phyloP scores from a whole-genome alignment of 106 monocot genomes.

The Phalaenopsis aphrodite region DNA sequence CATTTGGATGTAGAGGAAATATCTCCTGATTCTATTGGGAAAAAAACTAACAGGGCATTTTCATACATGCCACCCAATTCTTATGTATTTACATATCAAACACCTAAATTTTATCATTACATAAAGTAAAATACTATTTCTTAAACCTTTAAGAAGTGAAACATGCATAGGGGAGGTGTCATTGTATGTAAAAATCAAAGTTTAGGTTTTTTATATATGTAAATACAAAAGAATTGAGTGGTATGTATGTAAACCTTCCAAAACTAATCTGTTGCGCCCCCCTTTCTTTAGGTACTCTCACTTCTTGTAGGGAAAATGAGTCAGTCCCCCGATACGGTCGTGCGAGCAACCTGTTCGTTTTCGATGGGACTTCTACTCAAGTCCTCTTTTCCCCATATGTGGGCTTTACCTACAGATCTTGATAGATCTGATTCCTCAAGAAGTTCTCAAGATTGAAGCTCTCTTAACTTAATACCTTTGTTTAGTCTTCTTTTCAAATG shows the following conservation, averaged over 20 bases:
- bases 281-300: conserved; percentile 54
- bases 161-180: no score
- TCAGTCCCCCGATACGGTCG: conserved; percentile 59
- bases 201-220: no score
- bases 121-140: no score
- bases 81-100: no score
- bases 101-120: no score
- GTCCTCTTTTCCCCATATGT: conserved; percentile 37
- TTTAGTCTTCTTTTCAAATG: background rate
- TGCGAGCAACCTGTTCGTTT: conserved; percentile 72
- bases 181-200: no score
- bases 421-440: conserved; percentile 42
- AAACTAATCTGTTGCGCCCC: background rate
- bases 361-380: conserved; percentile 65
- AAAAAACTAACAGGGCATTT: background rate
- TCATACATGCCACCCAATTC: no score
- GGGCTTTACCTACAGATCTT: conserved; percentile 14
- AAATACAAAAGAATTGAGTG: no score
- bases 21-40: background rate
- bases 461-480: background rate
- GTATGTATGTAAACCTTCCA: no score
- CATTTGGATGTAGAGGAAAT: background rate
- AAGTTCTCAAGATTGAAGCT: conserved; percentile 24
- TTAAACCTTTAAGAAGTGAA: no score
- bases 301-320: conserved; percentile 54